Percentiles rank a stretch among this genome's conserved stretches.
Conservation (phyloP, 2,329 filamentous ascomycete species). For the Xylaria sp. region DNA sequence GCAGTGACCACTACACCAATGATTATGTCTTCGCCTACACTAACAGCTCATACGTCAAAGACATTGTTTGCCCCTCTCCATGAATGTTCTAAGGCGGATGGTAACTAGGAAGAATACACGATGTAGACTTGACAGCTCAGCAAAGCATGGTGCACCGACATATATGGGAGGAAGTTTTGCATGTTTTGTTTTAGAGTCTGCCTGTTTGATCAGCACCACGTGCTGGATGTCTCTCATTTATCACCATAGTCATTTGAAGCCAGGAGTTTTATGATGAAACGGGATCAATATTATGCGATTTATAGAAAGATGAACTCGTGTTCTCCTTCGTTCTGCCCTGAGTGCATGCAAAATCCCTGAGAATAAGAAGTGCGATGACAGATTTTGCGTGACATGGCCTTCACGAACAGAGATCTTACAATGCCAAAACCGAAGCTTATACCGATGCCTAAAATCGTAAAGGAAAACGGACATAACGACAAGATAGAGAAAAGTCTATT, state of each 20-base stretch:
- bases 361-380: not conserved
- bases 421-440: too few relatives aligned
- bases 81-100: not conserved
- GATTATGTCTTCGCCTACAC: conserved; percentile 37
- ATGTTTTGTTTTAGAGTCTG: conserved; percentile 6
- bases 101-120: not conserved
- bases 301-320: not conserved
- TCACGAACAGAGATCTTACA: too few relatives aligned
- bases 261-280: not conserved
- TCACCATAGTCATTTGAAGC: not conserved
- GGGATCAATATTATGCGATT: not conserved
- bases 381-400: too few relatives aligned
- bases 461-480: too few relatives aligned
- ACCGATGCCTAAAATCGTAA: too few relatives aligned
- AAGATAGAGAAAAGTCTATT: too few relatives aligned
- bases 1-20: conserved; percentile 38
- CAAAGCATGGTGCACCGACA: not conserved
- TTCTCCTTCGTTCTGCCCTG: not conserved
- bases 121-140: not conserved
- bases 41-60: conserved; percentile 9
- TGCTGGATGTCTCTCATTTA: conserved; percentile 1
- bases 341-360: not conserved
- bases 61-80: conserved; percentile 18
- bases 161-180: not conserved
- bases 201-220: not conserved